phyloP scores from a whole-genome alignment of 139 green algal species.

The Picochlorum sp. region DNA sequence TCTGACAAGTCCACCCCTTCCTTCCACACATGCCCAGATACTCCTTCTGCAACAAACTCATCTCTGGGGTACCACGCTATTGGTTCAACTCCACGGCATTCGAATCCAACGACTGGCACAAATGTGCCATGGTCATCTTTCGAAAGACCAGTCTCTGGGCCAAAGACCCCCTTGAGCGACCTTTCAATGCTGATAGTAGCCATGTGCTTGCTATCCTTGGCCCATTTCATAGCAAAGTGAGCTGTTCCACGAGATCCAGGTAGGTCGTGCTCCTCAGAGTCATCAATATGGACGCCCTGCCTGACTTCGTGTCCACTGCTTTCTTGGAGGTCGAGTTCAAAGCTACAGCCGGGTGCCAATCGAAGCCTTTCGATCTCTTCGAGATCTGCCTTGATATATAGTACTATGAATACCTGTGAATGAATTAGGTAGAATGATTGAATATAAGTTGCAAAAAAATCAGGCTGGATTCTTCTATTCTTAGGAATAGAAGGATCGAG shows the following conservation, averaged over 20 bases:
- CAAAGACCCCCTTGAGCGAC: conserved; percentile 53
- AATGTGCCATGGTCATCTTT: conserved; percentile 50
- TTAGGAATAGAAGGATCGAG: no score
- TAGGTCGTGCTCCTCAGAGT: conserved; percentile 43
- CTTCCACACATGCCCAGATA: conserved; percentile 23
- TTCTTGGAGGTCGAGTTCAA: conserved; percentile 46
- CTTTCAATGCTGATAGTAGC: conserved; percentile 44
- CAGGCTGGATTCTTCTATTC: no score
- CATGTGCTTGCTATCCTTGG: conserved; percentile 28
- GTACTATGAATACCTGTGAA: background rate
- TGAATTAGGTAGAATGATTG: no score
- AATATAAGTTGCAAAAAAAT: no score
- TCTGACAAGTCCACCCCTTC: conserved; percentile 39
- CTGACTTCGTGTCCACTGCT: conserved; percentile 42
- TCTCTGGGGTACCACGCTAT: conserved; percentile 45
- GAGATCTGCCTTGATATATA: background rate
- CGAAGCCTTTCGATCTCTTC: background rate
- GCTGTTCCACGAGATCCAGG: conserved; percentile 52
- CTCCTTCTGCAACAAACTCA: conserved; percentile 29
- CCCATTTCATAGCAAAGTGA: conserved; percentile 63
- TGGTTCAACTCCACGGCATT: conserved; percentile 69
- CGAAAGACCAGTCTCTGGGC: conserved; percentile 15
- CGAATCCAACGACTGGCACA: conserved; percentile 67
- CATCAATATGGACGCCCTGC: conserved; percentile 42
- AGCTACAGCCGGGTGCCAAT: background rate